Percentiles rank a stretch among this genome's conserved stretches.
These are phyloP conservation scores for Venturiaceae sp. DNA, from an alignment of 2,329 filamentous ascomycete species.

Conservation along the genomic window DNA sequence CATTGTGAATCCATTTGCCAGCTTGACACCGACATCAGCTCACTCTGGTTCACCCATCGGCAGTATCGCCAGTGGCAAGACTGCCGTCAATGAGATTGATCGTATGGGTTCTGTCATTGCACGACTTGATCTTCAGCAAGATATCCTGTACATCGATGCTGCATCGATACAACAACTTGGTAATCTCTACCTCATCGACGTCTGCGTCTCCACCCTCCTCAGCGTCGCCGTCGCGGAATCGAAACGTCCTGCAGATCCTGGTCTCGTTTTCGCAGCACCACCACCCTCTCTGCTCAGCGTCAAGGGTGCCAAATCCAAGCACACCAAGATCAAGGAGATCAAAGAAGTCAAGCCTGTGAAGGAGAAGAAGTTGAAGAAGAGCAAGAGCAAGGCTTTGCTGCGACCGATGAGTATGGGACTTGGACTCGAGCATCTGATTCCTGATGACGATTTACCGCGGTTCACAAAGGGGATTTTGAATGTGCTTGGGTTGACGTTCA, in stretches of 20 bases:
- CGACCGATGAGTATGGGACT: not conserved
- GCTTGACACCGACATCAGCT: not conserved
- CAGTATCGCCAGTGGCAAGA: conserved; percentile 17
- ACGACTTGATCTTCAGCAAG: conserved; percentile 33
- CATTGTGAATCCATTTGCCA: conserved; percentile 26
- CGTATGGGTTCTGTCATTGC: conserved; percentile 29
- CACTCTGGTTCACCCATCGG: not conserved
- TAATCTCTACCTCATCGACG: conserved; percentile 36
- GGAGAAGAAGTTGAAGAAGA: conserved; percentile 2
- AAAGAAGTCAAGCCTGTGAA: not conserved
- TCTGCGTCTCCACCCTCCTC: conserved; percentile 30
- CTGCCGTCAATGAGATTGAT: conserved; percentile 6
- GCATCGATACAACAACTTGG: conserved; percentile 31
- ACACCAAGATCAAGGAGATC: not conserved
- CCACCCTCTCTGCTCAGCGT: conserved; percentile 13
- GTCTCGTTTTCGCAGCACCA: conserved; percentile 21
- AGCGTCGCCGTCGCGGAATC: conserved; percentile 36
- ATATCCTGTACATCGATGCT: conserved; percentile 32
- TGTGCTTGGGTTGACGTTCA: conserved; percentile 4
- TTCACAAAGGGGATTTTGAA: conserved; percentile 6
- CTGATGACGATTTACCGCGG: conserved; percentile 6
- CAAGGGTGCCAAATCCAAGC: not conserved
- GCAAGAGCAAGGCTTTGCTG: conserved; percentile 6
- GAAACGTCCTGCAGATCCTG: conserved; percentile 14
- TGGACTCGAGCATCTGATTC: conserved; percentile 3